Evolutionary conservation across 495 filamentous ascomycete genomes (phyloP), one percentile per base, ranked within the genome.

Genomic region (Thermothielavioides terrestris): DNA sequence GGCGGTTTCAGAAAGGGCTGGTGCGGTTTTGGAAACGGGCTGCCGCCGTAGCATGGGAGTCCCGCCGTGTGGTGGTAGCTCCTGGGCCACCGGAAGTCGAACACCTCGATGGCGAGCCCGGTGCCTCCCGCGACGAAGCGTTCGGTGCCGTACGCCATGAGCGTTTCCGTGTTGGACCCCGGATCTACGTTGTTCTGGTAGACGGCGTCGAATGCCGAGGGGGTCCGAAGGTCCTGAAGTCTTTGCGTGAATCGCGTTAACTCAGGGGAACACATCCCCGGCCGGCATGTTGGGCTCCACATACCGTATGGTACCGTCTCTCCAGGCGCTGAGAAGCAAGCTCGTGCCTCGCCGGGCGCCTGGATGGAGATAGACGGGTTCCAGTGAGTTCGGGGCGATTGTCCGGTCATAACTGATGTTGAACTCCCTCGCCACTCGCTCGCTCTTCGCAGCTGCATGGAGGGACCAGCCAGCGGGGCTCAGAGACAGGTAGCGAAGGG

Each of bases 21-120:
- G 7, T 50, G 54, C 0, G 70, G 70, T 4, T 27, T 21, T 2
- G 71, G 69, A 34, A 66, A 68, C 0, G 73, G 73, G 0, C 12
- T 21, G 0, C 43, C 34, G 18, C 31, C 54, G 6, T 59, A 34
- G 40, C 73, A 76, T 0, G 70, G 59, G 3, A 76, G 58, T 6
- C 60, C 64, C 1, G 64, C 56, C 10, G 68, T 72, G 39, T 76
- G 66, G 22, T 71, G 63, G 48, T 76, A 76, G 3, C 50, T 37
- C 50, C 66, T 69, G 0, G 65, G 51, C 67, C 68, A 73, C 8
- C 73, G 70, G 27, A 73, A 74, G 61, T 76, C 73, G 41, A 74
- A 76, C 1, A 76, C 52, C 43, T 73, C 72, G 49, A 76, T 25
- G 27, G 62, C 56, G 4, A 57, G 54, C 2, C 58, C 59, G 4